These are phyloP conservation scores for Omphalotus olearius DNA, from an alignment of 1,284 basidiomycete species.

Conservation along the genomic window DNA sequence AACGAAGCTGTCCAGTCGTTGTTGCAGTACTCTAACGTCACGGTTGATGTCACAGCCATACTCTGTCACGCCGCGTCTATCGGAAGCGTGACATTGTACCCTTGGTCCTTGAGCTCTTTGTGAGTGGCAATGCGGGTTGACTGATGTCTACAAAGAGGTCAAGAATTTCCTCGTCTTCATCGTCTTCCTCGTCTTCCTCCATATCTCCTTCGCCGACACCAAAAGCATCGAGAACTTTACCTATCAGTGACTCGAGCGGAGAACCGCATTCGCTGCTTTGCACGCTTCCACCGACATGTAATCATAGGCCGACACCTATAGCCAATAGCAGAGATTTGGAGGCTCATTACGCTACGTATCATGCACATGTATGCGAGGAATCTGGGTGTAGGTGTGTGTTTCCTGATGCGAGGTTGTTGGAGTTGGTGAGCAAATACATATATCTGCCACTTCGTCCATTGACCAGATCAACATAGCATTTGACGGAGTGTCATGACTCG, in stretches of 20 bases:
- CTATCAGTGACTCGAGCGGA: neutral
- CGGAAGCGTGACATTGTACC: too few species aligned
- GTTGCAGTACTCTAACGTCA: too few species aligned
- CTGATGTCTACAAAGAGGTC: constrained; percentile 7
- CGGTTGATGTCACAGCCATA: too few species aligned
- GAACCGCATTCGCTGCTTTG: constrained; percentile 43
- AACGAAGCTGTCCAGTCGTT: too few species aligned
- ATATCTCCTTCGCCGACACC: neutral
- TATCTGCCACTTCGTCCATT: neutral
- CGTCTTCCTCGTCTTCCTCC: neutral
- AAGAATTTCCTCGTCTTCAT: neutral
- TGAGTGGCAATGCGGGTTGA: neutral
- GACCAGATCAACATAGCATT: constrained; percentile 50
- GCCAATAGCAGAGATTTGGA: constrained; percentile 66
- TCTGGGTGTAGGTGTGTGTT: constrained; percentile 77
- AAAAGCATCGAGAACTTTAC: constrained; percentile 5
- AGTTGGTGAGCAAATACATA: constrained; percentile 55
- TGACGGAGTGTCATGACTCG: constrained; percentile 85
- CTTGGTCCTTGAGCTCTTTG: too few species aligned
- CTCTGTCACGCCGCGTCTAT: too few species aligned
- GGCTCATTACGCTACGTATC: constrained; percentile 76
- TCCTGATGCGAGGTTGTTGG: constrained; percentile 73
- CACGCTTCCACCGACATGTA: constrained; percentile 80
- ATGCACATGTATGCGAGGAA: constrained; percentile 78
- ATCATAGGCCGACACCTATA: constrained; percentile 57